Evolutionary conservation across 2,329 filamentous ascomycete genomes (phyloP).

Genomic region (Fusarium sp.): DNA sequence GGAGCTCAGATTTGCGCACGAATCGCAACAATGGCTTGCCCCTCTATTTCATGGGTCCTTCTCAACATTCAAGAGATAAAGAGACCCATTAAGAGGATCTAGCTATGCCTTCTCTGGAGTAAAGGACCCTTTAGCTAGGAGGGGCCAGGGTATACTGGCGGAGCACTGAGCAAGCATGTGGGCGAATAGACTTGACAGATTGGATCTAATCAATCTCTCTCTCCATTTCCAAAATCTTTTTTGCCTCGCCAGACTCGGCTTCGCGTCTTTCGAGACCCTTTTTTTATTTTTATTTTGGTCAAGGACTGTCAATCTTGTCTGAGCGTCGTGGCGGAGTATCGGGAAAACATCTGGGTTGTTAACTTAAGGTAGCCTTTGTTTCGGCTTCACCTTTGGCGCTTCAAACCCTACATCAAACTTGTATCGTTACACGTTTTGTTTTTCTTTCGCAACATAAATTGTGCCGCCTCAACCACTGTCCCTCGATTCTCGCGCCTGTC

Average conservation of each 20-base stretch:
- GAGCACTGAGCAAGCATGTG: conserved; percentile 29
- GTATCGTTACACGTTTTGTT: conserved; percentile 24
- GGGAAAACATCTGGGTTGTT: conserved; percentile 35
- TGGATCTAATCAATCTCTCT: conserved; percentile 46
- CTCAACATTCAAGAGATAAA: conserved; percentile 7
- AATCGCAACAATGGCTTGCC: conserved; percentile 13
- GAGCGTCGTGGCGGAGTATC: conserved; percentile 17
- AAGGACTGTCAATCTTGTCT: conserved; percentile 12
- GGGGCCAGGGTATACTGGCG: conserved; percentile 23
- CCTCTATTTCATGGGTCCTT: conserved; percentile 15
- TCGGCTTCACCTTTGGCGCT: conserved; percentile 28
- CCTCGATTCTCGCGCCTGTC: conserved; percentile 14
- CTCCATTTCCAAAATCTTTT: not conserved
- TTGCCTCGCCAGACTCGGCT: conserved; percentile 17
- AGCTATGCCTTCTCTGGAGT: conserved; percentile 18
- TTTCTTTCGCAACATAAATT: conserved; percentile 17
- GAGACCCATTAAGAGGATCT: conserved; percentile 28
- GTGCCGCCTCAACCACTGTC: not conserved
- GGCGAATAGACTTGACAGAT: conserved; percentile 31
- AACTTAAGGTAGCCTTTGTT: conserved; percentile 23
- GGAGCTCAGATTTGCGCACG: conserved; percentile 5
- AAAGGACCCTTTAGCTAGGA: conserved; percentile 15
- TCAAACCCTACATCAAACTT: conserved; percentile 34
- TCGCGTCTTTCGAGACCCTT: not conserved
- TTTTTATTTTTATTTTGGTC: conserved; percentile 3